phyloP scores from a whole-genome alignment of 2,329 filamentous ascomycete species.

The Pseudogymnoascus sp. region DNA sequence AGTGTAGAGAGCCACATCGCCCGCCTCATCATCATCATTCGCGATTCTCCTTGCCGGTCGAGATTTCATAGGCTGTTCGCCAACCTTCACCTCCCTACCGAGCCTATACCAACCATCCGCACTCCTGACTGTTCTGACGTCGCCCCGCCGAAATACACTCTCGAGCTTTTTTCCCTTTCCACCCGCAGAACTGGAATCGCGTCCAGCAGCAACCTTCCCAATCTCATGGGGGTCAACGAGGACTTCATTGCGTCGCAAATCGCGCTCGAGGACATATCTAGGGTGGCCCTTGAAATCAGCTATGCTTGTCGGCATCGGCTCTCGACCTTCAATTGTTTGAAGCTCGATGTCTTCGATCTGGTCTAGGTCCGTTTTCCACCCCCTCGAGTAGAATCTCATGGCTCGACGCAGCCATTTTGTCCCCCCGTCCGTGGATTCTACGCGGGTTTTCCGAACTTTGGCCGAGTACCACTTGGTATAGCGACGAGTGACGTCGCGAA shows the following conservation, averaged over 20 bases:
- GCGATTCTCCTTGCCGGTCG: conserved; percentile 40
- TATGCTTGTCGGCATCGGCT: conserved; percentile 79
- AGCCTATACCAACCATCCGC: conserved; percentile 86
- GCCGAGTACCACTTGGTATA: conserved; percentile 85
- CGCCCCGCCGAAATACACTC: conserved; percentile 69
- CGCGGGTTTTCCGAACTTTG: conserved; percentile 73
- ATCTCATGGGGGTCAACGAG: conserved; percentile 56
- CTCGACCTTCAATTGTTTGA: conserved; percentile 57
- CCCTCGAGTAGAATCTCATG: conserved; percentile 40
- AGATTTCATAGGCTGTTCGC: conserved; percentile 76
- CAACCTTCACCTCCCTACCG: conserved; percentile 67
- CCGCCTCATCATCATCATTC: conserved; percentile 33
- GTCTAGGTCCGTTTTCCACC: conserved; percentile 54
- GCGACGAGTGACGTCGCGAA: conserved; percentile 75
- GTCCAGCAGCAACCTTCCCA: conserved; percentile 67
- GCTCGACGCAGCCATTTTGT: conserved; percentile 46
- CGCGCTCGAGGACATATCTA: conserved; percentile 72
- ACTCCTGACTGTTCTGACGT: conserved; percentile 70
- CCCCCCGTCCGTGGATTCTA: conserved; percentile 53
- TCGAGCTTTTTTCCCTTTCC: conserved; percentile 45
- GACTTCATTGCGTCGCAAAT: conserved; percentile 75
- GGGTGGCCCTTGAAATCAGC: conserved; percentile 84
- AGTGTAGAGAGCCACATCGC: conserved; percentile 50
- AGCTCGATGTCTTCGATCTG: conserved; percentile 77
- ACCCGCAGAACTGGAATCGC: conserved; percentile 36